Evolutionary conservation across 176 grass and related monocot genomes (phyloP), one percentile per base, ranked within the genome.

Genomic region (Olyra latifolia): DNA sequence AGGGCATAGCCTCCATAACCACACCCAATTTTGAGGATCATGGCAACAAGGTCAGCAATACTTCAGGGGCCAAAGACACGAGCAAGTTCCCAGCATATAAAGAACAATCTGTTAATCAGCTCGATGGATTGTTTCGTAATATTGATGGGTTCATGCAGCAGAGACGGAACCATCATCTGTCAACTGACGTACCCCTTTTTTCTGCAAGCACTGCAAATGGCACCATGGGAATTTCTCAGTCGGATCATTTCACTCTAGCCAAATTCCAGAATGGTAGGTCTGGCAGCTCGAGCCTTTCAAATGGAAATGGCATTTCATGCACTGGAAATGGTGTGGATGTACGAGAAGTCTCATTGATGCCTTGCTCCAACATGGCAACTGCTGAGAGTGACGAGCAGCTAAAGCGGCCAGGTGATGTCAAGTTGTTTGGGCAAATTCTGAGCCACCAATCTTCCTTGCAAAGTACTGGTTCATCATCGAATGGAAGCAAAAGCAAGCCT

Each of bases 361-460:
- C 75, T 71, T 84, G 64, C 57, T 72, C 76, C 20, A 20, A 62
- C 16, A 91, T 77, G 44, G n/a, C 75, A 88, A 80, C 63, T 61
- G 58, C 80, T 17, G 88, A 84, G 59, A 76, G 66, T 39, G 78
- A 89, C 8, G 83, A 89, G 60, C 87, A 85, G 40, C 69, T n/a
- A 41, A 89, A 85, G 64, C 77, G 80, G 25, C 59, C 92, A 7
- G 85, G 85, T 50, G 93, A 97, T 87, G 88, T 97, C 15, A 97
- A 97, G 72, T 83, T 97, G 15, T 97, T 97, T 48, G 93, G 93
- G 62, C 66, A 86, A 80, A 93, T 97, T 85, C 89, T 94, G 44
- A 89, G 87, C 46, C 83, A 89, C 39, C 77, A 88, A 66, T 94
- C 86, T 10, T 65, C 89, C 9, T 56, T 76, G 73, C 92, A 94